Evolutionary conservation across 495 filamentous ascomycete species (phyloP), one percentile per base, ranked within the genome.

Genomic region (Xanthoparmelia taractica): DNA sequence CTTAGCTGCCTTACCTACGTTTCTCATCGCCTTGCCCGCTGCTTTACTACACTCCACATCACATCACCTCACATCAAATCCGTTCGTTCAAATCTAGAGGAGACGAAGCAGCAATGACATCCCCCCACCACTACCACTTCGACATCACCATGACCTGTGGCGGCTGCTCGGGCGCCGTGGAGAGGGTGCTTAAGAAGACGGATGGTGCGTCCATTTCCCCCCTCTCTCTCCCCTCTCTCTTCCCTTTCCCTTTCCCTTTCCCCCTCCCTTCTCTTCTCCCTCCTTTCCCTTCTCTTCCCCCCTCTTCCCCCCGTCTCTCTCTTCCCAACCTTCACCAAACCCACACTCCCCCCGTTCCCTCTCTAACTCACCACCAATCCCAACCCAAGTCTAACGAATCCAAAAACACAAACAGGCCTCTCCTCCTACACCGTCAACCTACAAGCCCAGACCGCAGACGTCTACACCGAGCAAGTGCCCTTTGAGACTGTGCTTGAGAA

Each of bases 131-230:
- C 63, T 88, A 87, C 81, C 85, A 86, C 68, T 88, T 87, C 75
- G 81, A 86, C 72, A 79, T 88, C 69, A 72, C 77, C 65, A 88
- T 88, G 85, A 82, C 77, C 77, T 88, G 85, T 71, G 78, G 80
- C 68, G 85, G 85, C 63, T 88, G 85, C 78, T 87, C 85, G 38
- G 85, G 85, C 59, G 85, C 85, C 58, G 76, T 98, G 10, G 88
- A 94, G 69, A 80, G 91, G n/a, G 91, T 96, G n/a, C 82, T 98
- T n/a, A 92, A 88, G 75, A 96, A 87, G 76, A 82, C 96, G 0
- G 88, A 97, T 15, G 94, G 94, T 96, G 71, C 43, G 79, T 75
- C 50, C 40, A 33, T 47, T 58, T 38, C 60, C 31, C 33, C 41
- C 34, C 41, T 20, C 25, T 38, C 23, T 10, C 33, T 25, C 59